Base-by-base conservation (phyloP, 116 monocot species). In the Phalaenopsis hybrid region DNA sequence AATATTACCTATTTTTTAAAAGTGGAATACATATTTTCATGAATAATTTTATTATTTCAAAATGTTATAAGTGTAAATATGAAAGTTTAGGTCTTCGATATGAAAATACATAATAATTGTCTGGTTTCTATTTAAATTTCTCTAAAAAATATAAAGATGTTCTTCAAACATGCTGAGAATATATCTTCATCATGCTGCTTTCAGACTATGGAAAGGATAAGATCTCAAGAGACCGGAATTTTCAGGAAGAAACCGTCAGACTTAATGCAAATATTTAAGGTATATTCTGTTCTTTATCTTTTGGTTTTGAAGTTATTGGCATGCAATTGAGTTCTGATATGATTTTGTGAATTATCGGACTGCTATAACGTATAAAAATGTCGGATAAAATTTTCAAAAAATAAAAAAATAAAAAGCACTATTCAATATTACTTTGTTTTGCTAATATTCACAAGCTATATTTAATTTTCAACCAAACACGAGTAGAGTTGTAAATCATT, bases 261-360 rank as follows among this genome's bases (percentile, higher is more conserved):
- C 74, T 92, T 96, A n/a, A 86, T 96, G 72, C 96, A 96, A 80
- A 89, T 96, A 75, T 91, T 96, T 79, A 96, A 96, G 94, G 96
- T 94, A 92, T 31, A 20, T 77, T 50, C 15, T 77, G 6, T 9
- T 77, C 12, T 41, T 21, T 9, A 17, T n/a, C 21, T 75, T 75
- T 75, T 72, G 37, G 18, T 21, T 11, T 34, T 72, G 37, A 72
- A 55, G 72, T 15, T 34, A 72, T 72, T 72, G 4, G 16, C 41
- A 75, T 75, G 75, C 20, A 46, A 37, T 74, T 75, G 45, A 75
- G 75, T 46, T 8, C 18, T 44, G 44, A 75, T 25, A 67, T 23
- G 55, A 15, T 10, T 72, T 72, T 72, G 13, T 72, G 16, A 7
- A 72, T 72, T 41, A 33, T 41, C 37, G 5, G 41, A 72, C 72